phyloP scores from a whole-genome alignment of 163 green algal species.

The Volvox carteri region DNA sequence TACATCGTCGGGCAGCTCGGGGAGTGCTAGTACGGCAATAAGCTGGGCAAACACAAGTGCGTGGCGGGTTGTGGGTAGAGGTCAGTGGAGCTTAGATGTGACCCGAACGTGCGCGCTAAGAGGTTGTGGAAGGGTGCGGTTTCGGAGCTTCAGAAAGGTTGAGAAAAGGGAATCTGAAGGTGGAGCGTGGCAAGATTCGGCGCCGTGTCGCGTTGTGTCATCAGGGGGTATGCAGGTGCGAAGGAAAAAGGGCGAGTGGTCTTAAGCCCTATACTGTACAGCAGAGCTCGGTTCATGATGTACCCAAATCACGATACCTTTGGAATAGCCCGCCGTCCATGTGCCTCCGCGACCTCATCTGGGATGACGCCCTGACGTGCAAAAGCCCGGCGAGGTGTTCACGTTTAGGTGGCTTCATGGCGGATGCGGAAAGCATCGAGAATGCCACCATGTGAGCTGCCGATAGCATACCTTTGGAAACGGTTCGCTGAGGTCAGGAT shows the following conservation, averaged over 20 bases:
- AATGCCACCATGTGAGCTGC: neutral
- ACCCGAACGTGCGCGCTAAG: no score
- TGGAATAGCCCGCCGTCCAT: constrained; percentile 54
- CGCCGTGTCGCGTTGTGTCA: no score
- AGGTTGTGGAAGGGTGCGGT: no score
- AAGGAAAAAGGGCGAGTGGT: no score
- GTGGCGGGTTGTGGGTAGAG: neutral
- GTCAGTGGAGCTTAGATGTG: neutral
- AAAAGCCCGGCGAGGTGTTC: neutral
- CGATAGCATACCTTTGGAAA: constrained; percentile 46
- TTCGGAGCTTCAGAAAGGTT: no score
- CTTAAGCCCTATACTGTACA: no score
- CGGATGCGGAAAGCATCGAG: neutral
- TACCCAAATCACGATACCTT: no score
- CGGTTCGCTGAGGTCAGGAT: constrained; percentile 60
- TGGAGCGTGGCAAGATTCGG: no score
- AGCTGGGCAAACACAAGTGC: no score
- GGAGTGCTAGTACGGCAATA: constrained; percentile 46
- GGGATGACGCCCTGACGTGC: constrained; percentile 52
- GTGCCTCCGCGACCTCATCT: constrained; percentile 64
- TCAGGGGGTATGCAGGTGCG: no score
- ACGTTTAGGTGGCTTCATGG: neutral
- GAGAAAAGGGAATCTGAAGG: no score
- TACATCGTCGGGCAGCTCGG: constrained; percentile 49
- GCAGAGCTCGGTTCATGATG: no score